Base-by-base conservation (phyloP, 805 yeast genomes). In the Metschnikowia reukaufii region DNA sequence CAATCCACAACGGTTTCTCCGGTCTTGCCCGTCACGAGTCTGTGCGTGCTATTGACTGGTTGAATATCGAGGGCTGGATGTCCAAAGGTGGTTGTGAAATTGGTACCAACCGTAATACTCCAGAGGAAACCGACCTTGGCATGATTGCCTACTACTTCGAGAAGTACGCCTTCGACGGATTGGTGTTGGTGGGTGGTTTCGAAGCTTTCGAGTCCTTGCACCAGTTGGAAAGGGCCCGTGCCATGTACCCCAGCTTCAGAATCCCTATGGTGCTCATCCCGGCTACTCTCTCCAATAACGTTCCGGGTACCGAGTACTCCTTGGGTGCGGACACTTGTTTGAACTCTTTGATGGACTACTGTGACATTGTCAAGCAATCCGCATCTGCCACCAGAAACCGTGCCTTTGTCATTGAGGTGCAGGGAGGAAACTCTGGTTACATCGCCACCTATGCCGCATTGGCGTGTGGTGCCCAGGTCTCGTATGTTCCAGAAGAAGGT, bases 51-150 rank as follows among this genome's bases (percentile, higher is more conserved):
- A 67, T 94, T 38, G 71, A 75, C 23, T 94, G 97, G 97, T 69
- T 84, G 50, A 91, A 87, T 59, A 87, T 90, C 48, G 95, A 87
- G 65, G 84, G 82, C 50, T 91, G 97, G 96, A 84, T 82, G 64
- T 82, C 85, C 50, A 61, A 79, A 49, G 99, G 99, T 60, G 99
- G 99, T 23, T 88, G 97, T 25, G 97, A 91, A 64, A 85, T 94
- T 52, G 99, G 99, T 59, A 94, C 99, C 29, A 94, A 94, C 75
- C 80, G 99, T 62, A 74, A 84, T 36, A 76, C 89, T 27, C 99
- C 99, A 17, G 70, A 73, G 49, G 84, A 81, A 43, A 84, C 55
- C 23, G 55, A 86, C 66, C 70, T 80, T 47, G 94, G 92, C 37
- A 70, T 78, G 63, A 77, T 86, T 45, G 91, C 92, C 1, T 86